Conservation (phyloP, 352 stramenopile genomes). For the Paralagenidium karlingii region DNA sequence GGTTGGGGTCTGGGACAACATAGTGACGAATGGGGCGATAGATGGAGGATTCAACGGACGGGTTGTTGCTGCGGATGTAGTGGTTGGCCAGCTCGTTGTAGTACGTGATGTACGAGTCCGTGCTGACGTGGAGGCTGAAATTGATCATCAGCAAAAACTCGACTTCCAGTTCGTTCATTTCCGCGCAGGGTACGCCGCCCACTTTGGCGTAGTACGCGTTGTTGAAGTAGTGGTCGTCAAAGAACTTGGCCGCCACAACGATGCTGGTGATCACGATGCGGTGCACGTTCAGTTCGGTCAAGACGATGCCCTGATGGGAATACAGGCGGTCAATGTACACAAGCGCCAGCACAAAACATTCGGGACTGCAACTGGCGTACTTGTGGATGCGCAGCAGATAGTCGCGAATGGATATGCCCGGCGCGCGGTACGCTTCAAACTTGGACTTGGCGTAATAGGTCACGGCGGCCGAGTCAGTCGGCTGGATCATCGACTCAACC, state of each 20-base stretch:
- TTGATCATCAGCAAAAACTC: slow-evolving; percentile 98
- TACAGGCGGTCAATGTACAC: slow-evolving; percentile 99
- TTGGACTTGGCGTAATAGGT: slow-evolving; percentile 60
- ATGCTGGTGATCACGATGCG: slow-evolving; percentile 96
- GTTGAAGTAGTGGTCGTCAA: slow-evolving; percentile 99
- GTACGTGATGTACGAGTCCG: slow-evolving; percentile 84
- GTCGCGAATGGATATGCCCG: slow-evolving; percentile 71
- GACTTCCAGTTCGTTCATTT: slow-evolving; percentile 97
- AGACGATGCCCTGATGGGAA: slow-evolving; percentile 91
- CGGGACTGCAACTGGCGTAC: slow-evolving; percentile 95
- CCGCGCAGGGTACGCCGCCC: slow-evolving; percentile 80
- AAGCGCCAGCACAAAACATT: slow-evolving; percentile 97
- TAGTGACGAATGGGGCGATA: slow-evolving; percentile 41
- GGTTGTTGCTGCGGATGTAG: slow-evolving; percentile 36
- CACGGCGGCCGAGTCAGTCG: slow-evolving; percentile 33
- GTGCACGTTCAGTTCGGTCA: slow-evolving; percentile 97
- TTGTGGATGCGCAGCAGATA: slow-evolving; percentile 92
- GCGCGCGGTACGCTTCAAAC: slow-evolving; percentile 75
- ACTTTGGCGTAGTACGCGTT: slow-evolving; percentile 99
- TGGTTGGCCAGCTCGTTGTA: slow-evolving; percentile 84
- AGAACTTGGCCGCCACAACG: slow-evolving; percentile 98
- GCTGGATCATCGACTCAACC: slow-evolving; percentile 68
- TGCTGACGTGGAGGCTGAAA: slow-evolving; percentile 94
- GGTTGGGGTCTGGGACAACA: slow-evolving; percentile 43
- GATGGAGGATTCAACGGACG: no score